Conservation (phyloP, 140 eudicot genomes). For the Bidens hawaiensis region DNA sequence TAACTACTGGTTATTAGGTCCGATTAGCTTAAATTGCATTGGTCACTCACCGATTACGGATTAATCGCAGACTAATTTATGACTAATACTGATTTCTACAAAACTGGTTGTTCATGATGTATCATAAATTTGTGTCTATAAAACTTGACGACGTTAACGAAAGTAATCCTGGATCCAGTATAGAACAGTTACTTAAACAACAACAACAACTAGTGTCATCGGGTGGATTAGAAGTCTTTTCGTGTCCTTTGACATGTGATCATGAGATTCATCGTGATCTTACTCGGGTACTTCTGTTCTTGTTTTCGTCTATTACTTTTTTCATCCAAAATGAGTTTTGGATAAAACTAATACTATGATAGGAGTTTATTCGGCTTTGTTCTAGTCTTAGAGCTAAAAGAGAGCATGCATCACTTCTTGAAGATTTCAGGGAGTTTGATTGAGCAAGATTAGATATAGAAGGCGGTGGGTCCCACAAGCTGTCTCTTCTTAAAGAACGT, state of each 20-base stretch:
- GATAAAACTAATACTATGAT: too few relatives aligned
- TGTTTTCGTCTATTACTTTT: not conserved
- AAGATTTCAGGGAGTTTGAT: slow-evolving; percentile 92
- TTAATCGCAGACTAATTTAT: too few relatives aligned
- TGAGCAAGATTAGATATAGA: slow-evolving; percentile 79
- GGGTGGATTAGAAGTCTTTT: slow-evolving; percentile 92
- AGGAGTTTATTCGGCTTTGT: slow-evolving; percentile 83
- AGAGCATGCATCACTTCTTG: too few relatives aligned
- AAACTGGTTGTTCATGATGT: slow-evolving; percentile 56
- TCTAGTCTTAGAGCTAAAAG: slow-evolving; percentile 90
- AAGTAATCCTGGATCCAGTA: slow-evolving; percentile 63
- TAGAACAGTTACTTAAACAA: slow-evolving; percentile 73
- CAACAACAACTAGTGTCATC: slow-evolving; percentile 93
- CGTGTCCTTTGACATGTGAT: slow-evolving; percentile 93
- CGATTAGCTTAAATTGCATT: too few relatives aligned
- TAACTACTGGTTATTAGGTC: too few relatives aligned
- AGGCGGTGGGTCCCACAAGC: slow-evolving; percentile 69
- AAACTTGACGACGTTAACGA: slow-evolving; percentile 59
- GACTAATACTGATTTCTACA: too few relatives aligned
- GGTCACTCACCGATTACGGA: too few relatives aligned
- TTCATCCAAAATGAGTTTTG: not conserved
- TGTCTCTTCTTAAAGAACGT: slow-evolving; percentile 84
- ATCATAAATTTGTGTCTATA: slow-evolving; percentile 63
- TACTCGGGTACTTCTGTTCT: slow-evolving; percentile 55
- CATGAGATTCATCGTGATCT: slow-evolving; percentile 94